phyloP scores from a whole-genome alignment of 2,329 filamentous ascomycete species.

The Colletotrichum neosansevieriae region DNA sequence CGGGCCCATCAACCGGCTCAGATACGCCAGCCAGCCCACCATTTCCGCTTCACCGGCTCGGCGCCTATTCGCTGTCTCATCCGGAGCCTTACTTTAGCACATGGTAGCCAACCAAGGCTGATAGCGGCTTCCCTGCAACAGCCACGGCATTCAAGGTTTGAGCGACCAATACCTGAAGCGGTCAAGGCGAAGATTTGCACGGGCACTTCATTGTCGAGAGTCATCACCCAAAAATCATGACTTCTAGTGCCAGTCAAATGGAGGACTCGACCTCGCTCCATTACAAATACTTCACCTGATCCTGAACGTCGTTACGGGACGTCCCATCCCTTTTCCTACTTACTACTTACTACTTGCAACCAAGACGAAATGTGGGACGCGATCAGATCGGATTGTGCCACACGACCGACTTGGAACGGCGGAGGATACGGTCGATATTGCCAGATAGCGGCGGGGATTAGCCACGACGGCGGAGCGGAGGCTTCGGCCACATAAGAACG shows the following conservation, averaged over 20 bases:
- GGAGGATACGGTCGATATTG: neutral
- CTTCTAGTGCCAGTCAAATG: neutral
- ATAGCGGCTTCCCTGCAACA: slow-evolving; percentile 12
- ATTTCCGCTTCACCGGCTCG: slow-evolving; percentile 11
- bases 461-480: slow-evolving; percentile 5
- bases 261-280: neutral
- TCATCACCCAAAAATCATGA: slow-evolving; percentile 9
- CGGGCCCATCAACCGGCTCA: slow-evolving; percentile 16
- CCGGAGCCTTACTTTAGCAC: slow-evolving; percentile 16
- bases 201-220: slow-evolving; percentile 13
- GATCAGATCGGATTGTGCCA: slow-evolving; percentile 4
- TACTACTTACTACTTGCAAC: neutral
- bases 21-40: slow-evolving; percentile 11
- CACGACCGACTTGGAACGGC: slow-evolving; percentile 10
- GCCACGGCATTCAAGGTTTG: slow-evolving; percentile 32
- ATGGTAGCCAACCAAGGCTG: slow-evolving; percentile 10
- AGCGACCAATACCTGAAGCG: slow-evolving; percentile 34
- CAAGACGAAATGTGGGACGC: neutral
- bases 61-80: slow-evolving; percentile 35
- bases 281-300: slow-evolving; percentile 21
- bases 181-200: slow-evolving; percentile 38
- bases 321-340: slow-evolving; percentile 2
- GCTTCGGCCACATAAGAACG: slow-evolving; percentile 11
- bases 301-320: slow-evolving; percentile 15
- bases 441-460: neutral